Conservation (phyloP, 1,284 basidiomycete species). For the Mycena citricolor region DNA sequence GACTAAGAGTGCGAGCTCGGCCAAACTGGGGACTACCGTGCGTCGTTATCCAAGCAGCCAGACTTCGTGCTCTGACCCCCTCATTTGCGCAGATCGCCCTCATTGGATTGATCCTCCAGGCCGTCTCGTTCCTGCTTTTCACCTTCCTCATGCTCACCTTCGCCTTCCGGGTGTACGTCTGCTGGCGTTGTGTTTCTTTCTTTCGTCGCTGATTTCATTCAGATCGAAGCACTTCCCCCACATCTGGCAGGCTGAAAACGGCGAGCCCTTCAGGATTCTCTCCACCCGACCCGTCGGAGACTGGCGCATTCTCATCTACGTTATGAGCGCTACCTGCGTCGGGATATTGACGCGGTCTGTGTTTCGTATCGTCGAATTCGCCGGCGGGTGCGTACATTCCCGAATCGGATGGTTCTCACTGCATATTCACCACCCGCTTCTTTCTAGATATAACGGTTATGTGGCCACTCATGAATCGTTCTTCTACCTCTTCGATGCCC, state of each 20-base stretch:
- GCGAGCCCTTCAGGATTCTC: neutral
- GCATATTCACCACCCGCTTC: neutral
- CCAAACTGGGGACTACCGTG: constrained; percentile 9
- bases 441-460: constrained; percentile 1
- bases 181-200: neutral
- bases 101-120: constrained; percentile 9
- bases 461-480: constrained; percentile 10
- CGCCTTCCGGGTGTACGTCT: constrained; percentile 8
- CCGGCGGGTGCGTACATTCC: constrained; percentile 11
- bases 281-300: constrained; percentile 9
- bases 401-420: neutral
- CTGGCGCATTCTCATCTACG: constrained; percentile 19
- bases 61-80: neutral
- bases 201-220: neutral
- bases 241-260: neutral
- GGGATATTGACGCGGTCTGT: constrained; percentile 16
- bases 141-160: constrained; percentile 7
- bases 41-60: neutral
- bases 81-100: constrained; percentile 4
- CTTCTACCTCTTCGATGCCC: constrained; percentile 14
- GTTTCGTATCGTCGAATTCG: constrained; percentile 20
- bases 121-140: constrained; percentile 10
- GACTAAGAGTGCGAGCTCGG: neutral
- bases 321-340: constrained; percentile 15
- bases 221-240: constrained; percentile 1